Conservation (phyloP, 2,329 filamentous ascomycete genomes). For the Botrytis fragariae region DNA sequence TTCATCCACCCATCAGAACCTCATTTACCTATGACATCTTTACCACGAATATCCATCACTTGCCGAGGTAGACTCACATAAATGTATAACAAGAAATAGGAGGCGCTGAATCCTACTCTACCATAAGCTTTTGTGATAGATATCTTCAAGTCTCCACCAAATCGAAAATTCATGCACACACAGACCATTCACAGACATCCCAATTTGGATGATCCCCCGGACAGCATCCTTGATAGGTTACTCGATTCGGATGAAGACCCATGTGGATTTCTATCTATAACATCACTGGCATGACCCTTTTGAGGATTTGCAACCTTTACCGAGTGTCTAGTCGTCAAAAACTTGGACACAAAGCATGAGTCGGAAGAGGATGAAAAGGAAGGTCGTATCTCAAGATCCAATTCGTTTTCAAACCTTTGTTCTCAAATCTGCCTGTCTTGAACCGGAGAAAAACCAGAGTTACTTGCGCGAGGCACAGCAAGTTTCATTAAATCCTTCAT, state of each 20-base stretch:
- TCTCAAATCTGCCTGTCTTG: background rate
- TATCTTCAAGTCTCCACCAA: background rate
- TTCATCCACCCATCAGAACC: background rate
- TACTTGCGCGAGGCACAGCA: background rate
- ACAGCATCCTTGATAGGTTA: background rate
- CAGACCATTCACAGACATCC: conserved; percentile 11
- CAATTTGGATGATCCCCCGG: conserved; percentile 14
- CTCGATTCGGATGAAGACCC: conserved; percentile 9
- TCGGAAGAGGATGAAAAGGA: conserved; percentile 9
- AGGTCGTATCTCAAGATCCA: conserved; percentile 1
- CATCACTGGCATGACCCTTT: background rate
- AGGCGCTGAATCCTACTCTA: background rate
- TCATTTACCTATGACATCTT: background rate
- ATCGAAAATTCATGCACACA: conserved; percentile 6
- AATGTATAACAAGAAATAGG: background rate
- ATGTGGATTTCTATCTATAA: conserved; percentile 5
- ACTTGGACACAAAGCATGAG: background rate
- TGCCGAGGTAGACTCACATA: background rate
- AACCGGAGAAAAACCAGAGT: background rate
- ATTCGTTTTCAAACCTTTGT: background rate
- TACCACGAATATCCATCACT: background rate
- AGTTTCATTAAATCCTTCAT: background rate
- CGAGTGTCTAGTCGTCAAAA: conserved; percentile 6
- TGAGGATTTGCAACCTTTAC: conserved; percentile 1
- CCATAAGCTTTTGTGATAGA: background rate